These are phyloP conservation scores for Phytophthora brassicae DNA, from an alignment of 352 stramenopile species.

Conservation along the genomic window DNA sequence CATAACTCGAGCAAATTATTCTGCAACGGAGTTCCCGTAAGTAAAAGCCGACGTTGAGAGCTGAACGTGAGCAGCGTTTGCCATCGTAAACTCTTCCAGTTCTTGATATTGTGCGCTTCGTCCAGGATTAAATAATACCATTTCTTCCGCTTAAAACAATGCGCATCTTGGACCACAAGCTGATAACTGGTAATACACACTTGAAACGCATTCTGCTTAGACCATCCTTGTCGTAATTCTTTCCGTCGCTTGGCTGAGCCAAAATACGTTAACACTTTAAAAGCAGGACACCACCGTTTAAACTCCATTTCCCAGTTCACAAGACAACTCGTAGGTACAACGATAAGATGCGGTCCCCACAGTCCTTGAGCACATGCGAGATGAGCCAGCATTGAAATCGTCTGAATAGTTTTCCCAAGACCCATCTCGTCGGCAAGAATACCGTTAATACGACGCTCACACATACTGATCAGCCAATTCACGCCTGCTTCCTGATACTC, in stretches of 20 bases:
- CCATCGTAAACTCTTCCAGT: slow-evolving; percentile 98
- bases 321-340: slow-evolving; percentile 97
- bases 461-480: slow-evolving; percentile 98
- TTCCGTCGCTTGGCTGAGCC: slow-evolving; percentile 96
- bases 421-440: slow-evolving; percentile 99
- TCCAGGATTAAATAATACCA: slow-evolving; percentile 99
- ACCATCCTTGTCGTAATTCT: slow-evolving; percentile 92
- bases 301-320: slow-evolving; percentile 99
- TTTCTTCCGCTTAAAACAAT: slow-evolving; percentile 97
- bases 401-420: slow-evolving; percentile 98
- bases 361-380: slow-evolving; percentile 90
- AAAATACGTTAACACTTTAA: slow-evolving; percentile 99
- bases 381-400: slow-evolving; percentile 97
- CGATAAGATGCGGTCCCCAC: slow-evolving; percentile 98
- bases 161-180: slow-evolving; percentile 96
- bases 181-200: slow-evolving; percentile 99
- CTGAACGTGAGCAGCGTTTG: slow-evolving; percentile 98
- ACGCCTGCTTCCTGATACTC: slow-evolving; percentile 89
- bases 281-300: slow-evolving; percentile 96
- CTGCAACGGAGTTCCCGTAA: slow-evolving; percentile 97
- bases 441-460: slow-evolving; percentile 96
- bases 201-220: slow-evolving; percentile 96
- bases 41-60: slow-evolving; percentile 89
- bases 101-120: slow-evolving; percentile 99
- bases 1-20: slow-evolving; percentile 99